These are phyloP conservation scores for Cordyceps cateniannulata DNA, from an alignment of 2,329 filamentous ascomycete genomes.

Conservation along the genomic window DNA sequence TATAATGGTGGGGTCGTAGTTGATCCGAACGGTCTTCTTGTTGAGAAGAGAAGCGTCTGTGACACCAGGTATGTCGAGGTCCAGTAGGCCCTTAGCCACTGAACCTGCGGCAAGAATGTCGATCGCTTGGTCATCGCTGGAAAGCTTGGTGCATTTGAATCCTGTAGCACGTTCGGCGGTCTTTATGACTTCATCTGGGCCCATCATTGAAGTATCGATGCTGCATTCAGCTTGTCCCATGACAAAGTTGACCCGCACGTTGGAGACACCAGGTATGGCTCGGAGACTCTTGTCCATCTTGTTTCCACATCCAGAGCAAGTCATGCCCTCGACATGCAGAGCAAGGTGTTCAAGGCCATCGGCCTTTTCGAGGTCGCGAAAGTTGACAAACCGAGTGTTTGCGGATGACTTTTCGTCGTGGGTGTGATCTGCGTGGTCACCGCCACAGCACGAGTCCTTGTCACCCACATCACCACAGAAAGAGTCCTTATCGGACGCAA, in stretches of 20 bases:
- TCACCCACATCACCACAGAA: slow-evolving; percentile 5
- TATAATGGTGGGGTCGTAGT: slow-evolving; percentile 27
- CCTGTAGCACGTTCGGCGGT: slow-evolving; percentile 23
- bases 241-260: slow-evolving; percentile 31
- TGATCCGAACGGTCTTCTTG: slow-evolving; percentile 25
- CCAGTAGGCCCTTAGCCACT: slow-evolving; percentile 18
- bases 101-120: slow-evolving; percentile 22
- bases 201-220: slow-evolving; percentile 20
- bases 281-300: slow-evolving; percentile 26
- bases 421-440: slow-evolving; percentile 11
- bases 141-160: slow-evolving; percentile 23
- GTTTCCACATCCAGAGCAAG: slow-evolving; percentile 30
- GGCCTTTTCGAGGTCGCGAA: slow-evolving; percentile 22
- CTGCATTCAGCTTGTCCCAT: slow-evolving; percentile 30
- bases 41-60: slow-evolving; percentile 21
- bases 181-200: slow-evolving; percentile 23
- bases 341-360: slow-evolving; percentile 21
- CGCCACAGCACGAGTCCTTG: slow-evolving; percentile 14
- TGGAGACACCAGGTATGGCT: slow-evolving; percentile 23
- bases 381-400: background rate
- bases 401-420: background rate
- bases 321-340: slow-evolving; percentile 29
- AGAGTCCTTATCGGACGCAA: slow-evolving; percentile 9
- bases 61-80: slow-evolving; percentile 20
- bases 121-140: slow-evolving; percentile 22